Evolutionary conservation across 2,329 filamentous ascomycete species (phyloP).

Genomic region (Tolypocladium endophyticum): DNA sequence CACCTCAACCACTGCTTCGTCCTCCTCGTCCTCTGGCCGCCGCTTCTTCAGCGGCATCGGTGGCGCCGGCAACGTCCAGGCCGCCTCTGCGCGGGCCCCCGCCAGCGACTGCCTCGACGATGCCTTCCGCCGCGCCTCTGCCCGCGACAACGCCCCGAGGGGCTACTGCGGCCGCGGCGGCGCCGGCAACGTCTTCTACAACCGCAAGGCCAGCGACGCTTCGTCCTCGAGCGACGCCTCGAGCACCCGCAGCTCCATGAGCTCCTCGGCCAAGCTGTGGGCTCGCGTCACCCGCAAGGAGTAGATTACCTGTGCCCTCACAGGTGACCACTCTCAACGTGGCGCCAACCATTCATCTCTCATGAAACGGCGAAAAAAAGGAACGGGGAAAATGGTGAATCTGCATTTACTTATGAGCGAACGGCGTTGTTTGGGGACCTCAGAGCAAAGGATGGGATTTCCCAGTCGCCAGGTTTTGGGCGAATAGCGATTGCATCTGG

Average conservation of each 20-base stretch:
- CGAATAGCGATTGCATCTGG: slow-evolving; percentile 31
- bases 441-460: slow-evolving; percentile 19
- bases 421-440: slow-evolving; percentile 19
- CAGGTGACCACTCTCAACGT: not conserved
- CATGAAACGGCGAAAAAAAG: not conserved
- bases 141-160: slow-evolving; percentile 29
- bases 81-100: slow-evolving; percentile 26
- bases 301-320: slow-evolving; percentile 8
- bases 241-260: slow-evolving; percentile 27
- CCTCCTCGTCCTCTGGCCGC: slow-evolving; percentile 23
- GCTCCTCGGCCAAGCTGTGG: slow-evolving; percentile 22
- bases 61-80: slow-evolving; percentile 53
- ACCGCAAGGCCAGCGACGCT: slow-evolving; percentile 29
- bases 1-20: slow-evolving; percentile 32
- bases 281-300: slow-evolving; percentile 21
- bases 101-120: slow-evolving; percentile 39
- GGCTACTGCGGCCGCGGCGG: slow-evolving; percentile 59
- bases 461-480: not conserved
- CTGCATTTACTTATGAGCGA: slow-evolving; percentile 6
- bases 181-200: slow-evolving; percentile 56
- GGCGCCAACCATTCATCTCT: not conserved
- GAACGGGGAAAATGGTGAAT: not conserved
- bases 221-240: slow-evolving; percentile 13
- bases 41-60: slow-evolving; percentile 58
- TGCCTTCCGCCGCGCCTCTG: slow-evolving; percentile 30